Evolutionary conservation across 2,329 filamentous ascomycete genomes (phyloP).

Genomic region (Aspergillus thermomutatus): DNA sequence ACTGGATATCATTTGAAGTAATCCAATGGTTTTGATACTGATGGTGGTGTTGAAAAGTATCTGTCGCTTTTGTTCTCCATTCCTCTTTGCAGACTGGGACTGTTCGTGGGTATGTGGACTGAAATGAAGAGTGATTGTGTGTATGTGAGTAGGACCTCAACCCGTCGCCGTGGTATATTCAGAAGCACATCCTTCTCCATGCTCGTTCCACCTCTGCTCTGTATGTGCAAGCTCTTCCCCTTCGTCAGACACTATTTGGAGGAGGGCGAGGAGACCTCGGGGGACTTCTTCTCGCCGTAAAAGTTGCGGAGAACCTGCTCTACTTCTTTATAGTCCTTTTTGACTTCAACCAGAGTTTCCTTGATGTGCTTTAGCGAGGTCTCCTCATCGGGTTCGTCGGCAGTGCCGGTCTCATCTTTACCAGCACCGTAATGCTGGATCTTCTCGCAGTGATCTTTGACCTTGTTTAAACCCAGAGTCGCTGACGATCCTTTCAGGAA

Average conservation of each 20-base stretch:
- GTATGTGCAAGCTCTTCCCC: constrained; percentile 4
- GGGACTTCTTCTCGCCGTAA: constrained; percentile 52
- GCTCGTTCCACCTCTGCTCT: constrained; percentile 11
- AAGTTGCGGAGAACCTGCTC: constrained; percentile 68
- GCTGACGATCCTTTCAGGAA: constrained; percentile 97
- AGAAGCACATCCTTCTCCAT: constrained; percentile 13
- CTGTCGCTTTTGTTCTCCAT: background rate
- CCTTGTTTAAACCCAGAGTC: constrained; percentile 83
- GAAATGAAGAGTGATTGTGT: background rate
- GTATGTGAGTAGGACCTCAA: constrained; percentile 8
- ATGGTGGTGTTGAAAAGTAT: background rate
- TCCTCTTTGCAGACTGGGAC: background rate
- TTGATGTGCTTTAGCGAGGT: constrained; percentile 68
- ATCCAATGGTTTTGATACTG: background rate
- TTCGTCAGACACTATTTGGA: constrained; percentile 1
- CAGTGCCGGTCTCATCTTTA: constrained; percentile 72
- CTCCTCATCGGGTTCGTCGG: constrained; percentile 63
- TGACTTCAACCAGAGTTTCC: constrained; percentile 67
- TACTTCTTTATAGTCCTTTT: constrained; percentile 72
- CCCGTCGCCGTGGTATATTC: constrained; percentile 14
- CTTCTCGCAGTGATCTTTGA: constrained; percentile 91
- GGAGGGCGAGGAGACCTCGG: background rate
- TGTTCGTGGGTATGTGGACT: background rate
- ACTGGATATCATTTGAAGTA: background rate
- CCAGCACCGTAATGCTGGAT: constrained; percentile 88